Base-by-base conservation (phyloP, 345 rosid species). In the Melaleuca alternifolia region DNA sequence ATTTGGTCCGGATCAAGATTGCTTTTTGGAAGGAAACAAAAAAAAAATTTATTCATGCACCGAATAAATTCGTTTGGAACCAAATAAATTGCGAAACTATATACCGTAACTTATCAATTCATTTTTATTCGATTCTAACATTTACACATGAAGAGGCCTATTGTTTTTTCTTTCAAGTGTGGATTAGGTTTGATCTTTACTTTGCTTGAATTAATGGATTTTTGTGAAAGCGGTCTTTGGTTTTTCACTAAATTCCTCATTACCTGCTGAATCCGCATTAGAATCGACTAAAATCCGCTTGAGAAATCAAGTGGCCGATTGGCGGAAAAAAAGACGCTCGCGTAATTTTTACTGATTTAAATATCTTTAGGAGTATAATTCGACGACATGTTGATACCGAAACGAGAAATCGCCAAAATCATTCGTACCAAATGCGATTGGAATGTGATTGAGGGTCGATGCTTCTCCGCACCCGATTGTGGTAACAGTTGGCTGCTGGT, bases 31-130 rank as follows among this genome's bases (percentile, higher is more conserved):
- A 59, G 71, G 18, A 59, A n/a, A 11, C 12, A n/a, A 59, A 59
- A n/a, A 59, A 1, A 4, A 18, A n/a, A n/a, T n/a, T n/a, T n/a
- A n/a, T 59, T 59, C 9, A 12, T 33, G 13, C 0, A 6, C 8
- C 0, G 9, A 59, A 30, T 9, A 12, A 59, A 59, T 13, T 7
- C 6, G 16, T 61, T 61, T 61, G 71, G 6, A 61, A 33, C 16
- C 0, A 3, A 61, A 28, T 9, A 10, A 61, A 16, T 4, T 8
- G 75, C 8, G 5, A 14, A 61, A 28, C 1, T 16, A 3, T 28
- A 61, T 61, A 13, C 5, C 6, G 0, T 61, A 0, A 14, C 2
- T 10, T 61, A 14, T 28, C 3, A 13, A 1, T 14, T 61, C 4
- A 13, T 28, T 61, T 61, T 28, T n/a, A 61, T 61, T 6, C 1